These are phyloP conservation scores for Penicillium sp. DNA, from an alignment of 2,329 filamentous ascomycete species.

Conservation along the genomic window DNA sequence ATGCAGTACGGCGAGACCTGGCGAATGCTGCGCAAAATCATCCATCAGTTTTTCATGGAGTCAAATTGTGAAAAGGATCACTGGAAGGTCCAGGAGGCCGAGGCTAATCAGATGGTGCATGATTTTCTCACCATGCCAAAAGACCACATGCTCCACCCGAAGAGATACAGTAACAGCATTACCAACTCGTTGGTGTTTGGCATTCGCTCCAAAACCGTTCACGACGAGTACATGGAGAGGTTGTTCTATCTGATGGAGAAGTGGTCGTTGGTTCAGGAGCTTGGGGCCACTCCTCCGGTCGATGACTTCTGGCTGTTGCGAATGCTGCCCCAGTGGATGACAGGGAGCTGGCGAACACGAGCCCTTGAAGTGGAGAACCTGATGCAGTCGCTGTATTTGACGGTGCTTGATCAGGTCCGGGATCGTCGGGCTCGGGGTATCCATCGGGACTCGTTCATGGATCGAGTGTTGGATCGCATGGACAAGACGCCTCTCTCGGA, in stretches of 20 bases:
- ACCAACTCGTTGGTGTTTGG: background rate
- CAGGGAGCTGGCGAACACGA: slow-evolving; percentile 44
- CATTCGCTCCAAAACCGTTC: background rate
- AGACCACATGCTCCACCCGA: background rate
- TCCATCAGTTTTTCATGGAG: background rate
- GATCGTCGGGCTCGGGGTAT: slow-evolving; percentile 31
- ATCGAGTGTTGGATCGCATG: slow-evolving; percentile 44
- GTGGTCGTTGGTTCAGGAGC: slow-evolving; percentile 50
- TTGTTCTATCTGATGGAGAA: slow-evolving; percentile 47
- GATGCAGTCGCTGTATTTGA: slow-evolving; percentile 47
- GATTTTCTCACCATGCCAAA: background rate
- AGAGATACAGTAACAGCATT: background rate
- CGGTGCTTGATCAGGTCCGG: slow-evolving; percentile 39
- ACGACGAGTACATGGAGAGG: slow-evolving; percentile 36
- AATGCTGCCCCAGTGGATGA: slow-evolving; percentile 45
- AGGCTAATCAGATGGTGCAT: background rate
- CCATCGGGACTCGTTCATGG: slow-evolving; percentile 41
- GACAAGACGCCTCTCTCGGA: slow-evolving; percentile 35
- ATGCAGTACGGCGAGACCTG: slow-evolving; percentile 20
- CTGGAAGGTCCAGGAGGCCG: background rate
- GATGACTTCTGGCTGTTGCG: slow-evolving; percentile 52
- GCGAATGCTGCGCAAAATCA: slow-evolving; percentile 11
- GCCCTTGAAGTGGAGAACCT: slow-evolving; percentile 40
- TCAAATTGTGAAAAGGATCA: background rate
- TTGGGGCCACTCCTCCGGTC: slow-evolving; percentile 53